Evolutionary conservation across 495 filamentous ascomycete species (phyloP).

Genomic region (Trichoderma reesei): DNA sequence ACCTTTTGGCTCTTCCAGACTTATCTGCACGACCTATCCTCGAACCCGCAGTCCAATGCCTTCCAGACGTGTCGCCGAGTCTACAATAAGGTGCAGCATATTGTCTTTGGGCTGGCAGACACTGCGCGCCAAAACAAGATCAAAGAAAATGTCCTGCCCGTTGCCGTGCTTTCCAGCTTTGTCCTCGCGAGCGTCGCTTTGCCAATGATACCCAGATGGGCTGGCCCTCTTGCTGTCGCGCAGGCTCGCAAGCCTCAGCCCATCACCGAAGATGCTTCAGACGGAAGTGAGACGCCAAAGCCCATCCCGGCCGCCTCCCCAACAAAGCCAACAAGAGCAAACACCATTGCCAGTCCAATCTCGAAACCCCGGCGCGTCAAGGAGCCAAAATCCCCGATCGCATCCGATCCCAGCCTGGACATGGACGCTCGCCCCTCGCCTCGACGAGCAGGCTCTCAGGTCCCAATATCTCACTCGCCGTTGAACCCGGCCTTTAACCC

Average conservation of each 20-base stretch:
- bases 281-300: conserved; percentile 26
- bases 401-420: conserved; percentile 26
- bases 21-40: conserved; percentile 63
- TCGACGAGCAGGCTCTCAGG: conserved; percentile 4
- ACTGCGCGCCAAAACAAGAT: conserved; percentile 54
- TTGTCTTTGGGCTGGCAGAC: conserved; percentile 62
- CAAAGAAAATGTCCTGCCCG: conserved; percentile 62
- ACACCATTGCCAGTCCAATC: conserved; percentile 46
- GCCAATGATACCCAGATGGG: conserved; percentile 45
- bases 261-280: conserved; percentile 35
- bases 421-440: conserved; percentile 10
- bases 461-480: conserved; percentile 14
- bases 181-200: conserved; percentile 53
- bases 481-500: conserved; percentile 14
- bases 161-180: conserved; percentile 61
- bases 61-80: conserved; percentile 66
- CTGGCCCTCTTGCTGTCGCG: conserved; percentile 62
- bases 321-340: conserved; percentile 47
- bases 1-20: conserved; percentile 80
- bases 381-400: conserved; percentile 31
- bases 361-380: conserved; percentile 37
- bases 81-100: conserved; percentile 72
- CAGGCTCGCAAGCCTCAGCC: conserved; percentile 61
- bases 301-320: conserved; percentile 20
- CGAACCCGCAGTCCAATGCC: conserved; percentile 54